Evolutionary conservation across 495 filamentous ascomycete species (phyloP).

Genomic region (Cryomyces minteri): DNA sequence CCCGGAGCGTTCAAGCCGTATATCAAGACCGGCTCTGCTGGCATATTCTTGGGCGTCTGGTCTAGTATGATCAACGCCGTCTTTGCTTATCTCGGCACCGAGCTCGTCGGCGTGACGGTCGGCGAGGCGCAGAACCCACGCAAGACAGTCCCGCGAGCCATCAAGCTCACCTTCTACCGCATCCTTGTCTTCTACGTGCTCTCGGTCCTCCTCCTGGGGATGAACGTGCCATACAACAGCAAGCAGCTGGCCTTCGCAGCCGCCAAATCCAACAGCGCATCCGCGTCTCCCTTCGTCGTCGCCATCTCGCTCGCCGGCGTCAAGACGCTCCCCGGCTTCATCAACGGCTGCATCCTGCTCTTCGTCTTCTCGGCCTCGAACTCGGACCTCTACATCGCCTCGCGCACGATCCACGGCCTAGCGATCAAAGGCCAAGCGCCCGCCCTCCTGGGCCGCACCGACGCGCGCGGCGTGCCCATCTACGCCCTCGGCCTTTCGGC

Average conservation of each 20-base stretch:
- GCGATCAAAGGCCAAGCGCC: conserved; percentile 64
- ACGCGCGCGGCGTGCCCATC: conserved; percentile 58
- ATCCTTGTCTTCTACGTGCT: conserved; percentile 26
- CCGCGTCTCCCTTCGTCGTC: conserved; percentile 44
- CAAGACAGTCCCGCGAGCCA: conserved; percentile 19
- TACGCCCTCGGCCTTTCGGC: conserved; percentile 44
- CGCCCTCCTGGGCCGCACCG: conserved; percentile 46
- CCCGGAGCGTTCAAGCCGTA: conserved; percentile 39
- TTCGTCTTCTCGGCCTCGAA: conserved; percentile 71
- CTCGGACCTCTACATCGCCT: conserved; percentile 68
- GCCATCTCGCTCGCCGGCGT: conserved; percentile 38
- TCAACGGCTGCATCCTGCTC: conserved; percentile 53
- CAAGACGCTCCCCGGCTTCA: conserved; percentile 30
- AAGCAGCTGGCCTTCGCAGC: conserved; percentile 34
- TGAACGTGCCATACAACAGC: conserved; percentile 37
- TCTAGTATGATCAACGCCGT: conserved; percentile 57
- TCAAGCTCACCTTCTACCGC: conserved; percentile 22
- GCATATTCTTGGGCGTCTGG: conserved; percentile 60
- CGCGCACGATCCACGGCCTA: conserved; percentile 62
- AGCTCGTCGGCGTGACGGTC: conserved; percentile 55
- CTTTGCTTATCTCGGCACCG: conserved; percentile 73
- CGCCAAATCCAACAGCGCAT: conserved; percentile 20
- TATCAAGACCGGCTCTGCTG: conserved; percentile 19
- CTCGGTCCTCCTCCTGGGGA: conserved; percentile 32
- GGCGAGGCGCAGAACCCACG: conserved; percentile 25